phyloP scores from a whole-genome alignment of 2,329 filamentous ascomycete genomes.

The Coniochaeta sp. region DNA sequence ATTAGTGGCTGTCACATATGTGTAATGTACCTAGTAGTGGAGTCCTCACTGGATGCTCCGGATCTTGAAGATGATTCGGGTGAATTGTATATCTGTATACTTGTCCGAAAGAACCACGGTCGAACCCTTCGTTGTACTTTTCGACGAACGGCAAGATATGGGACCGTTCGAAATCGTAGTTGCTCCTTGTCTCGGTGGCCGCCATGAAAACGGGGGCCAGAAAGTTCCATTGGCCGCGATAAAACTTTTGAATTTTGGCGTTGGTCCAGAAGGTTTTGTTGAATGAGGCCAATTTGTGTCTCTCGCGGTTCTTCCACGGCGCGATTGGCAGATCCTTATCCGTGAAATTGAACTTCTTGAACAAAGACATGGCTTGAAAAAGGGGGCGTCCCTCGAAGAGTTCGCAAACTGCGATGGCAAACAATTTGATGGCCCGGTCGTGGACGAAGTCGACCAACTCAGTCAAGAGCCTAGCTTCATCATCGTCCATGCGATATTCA shows the following conservation, averaged over 20 bases:
- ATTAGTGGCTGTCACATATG: no score
- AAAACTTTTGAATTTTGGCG: constrained; percentile 2
- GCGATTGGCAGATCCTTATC: not conserved
- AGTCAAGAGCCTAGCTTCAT: no score
- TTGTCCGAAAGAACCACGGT: constrained; percentile 4
- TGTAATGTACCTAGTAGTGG: no score
- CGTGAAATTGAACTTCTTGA: not conserved
- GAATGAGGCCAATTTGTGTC: not conserved
- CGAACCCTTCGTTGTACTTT: not conserved
- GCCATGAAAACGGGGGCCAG: constrained; percentile 3
- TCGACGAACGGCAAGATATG: constrained; percentile 5
- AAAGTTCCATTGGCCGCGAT: constrained; percentile 2
- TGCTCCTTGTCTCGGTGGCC: not conserved
- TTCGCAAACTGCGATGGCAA: not conserved
- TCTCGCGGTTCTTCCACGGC: not conserved
- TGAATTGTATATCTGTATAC: constrained; percentile 7
- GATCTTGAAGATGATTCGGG: constrained; percentile 3
- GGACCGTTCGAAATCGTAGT: constrained; percentile 1
- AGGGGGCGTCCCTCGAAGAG: not conserved
- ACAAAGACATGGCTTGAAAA: not conserved
- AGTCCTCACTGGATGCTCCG: not conserved
- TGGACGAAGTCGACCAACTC: not conserved
- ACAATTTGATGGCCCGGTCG: not conserved
- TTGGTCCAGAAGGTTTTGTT: not conserved
- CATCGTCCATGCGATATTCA: not conserved